Evolutionary conservation across 768 basidiomycete species (phyloP).

Genomic region (Kwoniella bestiolae): DNA sequence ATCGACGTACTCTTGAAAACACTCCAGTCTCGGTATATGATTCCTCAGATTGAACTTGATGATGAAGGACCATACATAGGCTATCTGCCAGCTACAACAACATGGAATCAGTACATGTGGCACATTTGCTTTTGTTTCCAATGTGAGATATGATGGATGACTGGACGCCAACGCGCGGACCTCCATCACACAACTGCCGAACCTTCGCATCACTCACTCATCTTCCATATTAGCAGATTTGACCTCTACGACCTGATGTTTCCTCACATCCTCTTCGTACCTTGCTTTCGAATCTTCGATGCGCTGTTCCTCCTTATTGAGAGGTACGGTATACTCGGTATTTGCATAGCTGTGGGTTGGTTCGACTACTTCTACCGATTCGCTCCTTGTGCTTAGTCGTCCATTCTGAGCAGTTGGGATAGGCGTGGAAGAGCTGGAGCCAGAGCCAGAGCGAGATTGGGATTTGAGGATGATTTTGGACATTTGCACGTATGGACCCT

Average conservation of each 20-base stretch:
- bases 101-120: not conserved
- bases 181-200: not conserved
- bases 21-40: slow-evolving; percentile 35
- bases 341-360: not conserved
- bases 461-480: not conserved
- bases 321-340: not conserved
- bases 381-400: not conserved
- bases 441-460: not conserved
- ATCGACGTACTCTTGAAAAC: slow-evolving; percentile 44
- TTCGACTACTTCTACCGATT: not conserved
- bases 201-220: slow-evolving; percentile 24
- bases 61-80: slow-evolving; percentile 52
- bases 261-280: slow-evolving; percentile 39
- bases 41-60: slow-evolving; percentile 36
- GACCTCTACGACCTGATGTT: slow-evolving; percentile 37
- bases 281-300: slow-evolving; percentile 34
- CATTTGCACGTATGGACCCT: not conserved
- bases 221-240: slow-evolving; percentile 32
- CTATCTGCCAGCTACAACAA: slow-evolving; percentile 44
- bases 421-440: too few relatives aligned
- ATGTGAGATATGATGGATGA: not conserved
- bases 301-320: slow-evolving; percentile 10
- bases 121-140: slow-evolving; percentile 7
- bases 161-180: slow-evolving; percentile 11
- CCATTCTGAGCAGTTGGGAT: too few relatives aligned